Percentiles rank a stretch among this genome's conserved stretches.
phyloP scores from a whole-genome alignment of 805 yeast genomes.

The Kuraishia ogatae region DNA sequence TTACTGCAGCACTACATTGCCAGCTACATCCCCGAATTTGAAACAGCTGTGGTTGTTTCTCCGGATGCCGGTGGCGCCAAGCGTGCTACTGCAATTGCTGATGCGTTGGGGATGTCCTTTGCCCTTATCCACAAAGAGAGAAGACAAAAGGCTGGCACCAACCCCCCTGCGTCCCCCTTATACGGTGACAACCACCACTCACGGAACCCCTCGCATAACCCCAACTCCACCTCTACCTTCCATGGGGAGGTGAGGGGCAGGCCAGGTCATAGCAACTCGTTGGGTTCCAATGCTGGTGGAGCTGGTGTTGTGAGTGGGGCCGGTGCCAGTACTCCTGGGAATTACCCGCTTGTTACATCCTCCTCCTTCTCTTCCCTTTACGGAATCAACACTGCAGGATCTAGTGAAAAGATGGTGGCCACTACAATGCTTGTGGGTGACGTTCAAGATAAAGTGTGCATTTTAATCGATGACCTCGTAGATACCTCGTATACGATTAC shows the following conservation, averaged over 20 bases:
- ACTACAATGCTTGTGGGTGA: slow-evolving; percentile 96
- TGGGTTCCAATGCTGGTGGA: no score
- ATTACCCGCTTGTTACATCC: slow-evolving; percentile 7
- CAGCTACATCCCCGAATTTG: slow-evolving; percentile 67
- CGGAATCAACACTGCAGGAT: background rate
- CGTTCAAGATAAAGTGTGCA: slow-evolving; percentile 77
- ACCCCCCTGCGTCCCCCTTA: slow-evolving; percentile 14
- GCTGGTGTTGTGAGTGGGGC: background rate
- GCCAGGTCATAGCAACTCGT: background rate
- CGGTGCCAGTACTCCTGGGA: background rate
- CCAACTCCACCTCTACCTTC: background rate
- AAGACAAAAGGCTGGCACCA: slow-evolving; percentile 35
- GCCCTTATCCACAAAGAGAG: slow-evolving; percentile 95
- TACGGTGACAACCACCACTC: background rate
- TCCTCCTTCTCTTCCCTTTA: background rate
- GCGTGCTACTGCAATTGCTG: slow-evolving; percentile 92
- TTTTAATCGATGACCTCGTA: slow-evolving; percentile 87
- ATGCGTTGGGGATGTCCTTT: slow-evolving; percentile 76
- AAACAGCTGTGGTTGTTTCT: slow-evolving; percentile 83
- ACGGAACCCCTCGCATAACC: background rate
- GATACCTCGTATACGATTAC: slow-evolving; percentile 92
- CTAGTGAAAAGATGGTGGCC: slow-evolving; percentile 35
- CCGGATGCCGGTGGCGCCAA: slow-evolving; percentile 99
- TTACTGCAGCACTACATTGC: slow-evolving; percentile 77
- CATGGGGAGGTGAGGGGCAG: background rate